Percentiles rank a stretch among this genome's conserved stretches.
phyloP scores from a whole-genome alignment of 768 basidiomycete species.

The Mycena latifolia region DNA sequence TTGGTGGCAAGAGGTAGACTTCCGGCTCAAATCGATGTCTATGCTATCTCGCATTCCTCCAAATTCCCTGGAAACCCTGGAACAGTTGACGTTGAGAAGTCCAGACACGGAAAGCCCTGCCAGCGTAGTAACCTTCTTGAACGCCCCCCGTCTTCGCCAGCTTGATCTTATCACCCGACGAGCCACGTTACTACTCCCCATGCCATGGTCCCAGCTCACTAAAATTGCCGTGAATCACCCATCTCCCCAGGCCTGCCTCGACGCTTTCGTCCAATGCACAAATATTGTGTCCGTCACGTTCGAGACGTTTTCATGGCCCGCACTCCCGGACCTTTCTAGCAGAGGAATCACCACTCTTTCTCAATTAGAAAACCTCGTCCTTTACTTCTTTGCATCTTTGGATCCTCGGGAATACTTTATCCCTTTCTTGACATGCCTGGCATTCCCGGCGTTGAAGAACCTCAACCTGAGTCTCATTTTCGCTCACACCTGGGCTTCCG shows the following conservation, averaged over 20 bases:
- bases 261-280: constrained; percentile 11
- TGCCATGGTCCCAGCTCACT: constrained; percentile 28
- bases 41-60: background rate
- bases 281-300: constrained; percentile 4
- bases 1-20: constrained; percentile 1
- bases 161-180: background rate
- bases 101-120: background rate
- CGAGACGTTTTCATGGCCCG: background rate
- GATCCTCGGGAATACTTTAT: background rate
- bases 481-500: constrained; percentile 2
- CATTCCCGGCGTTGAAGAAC: constrained; percentile 13
- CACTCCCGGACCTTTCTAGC: background rate
- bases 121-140: background rate
- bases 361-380: background rate
- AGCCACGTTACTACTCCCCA: background rate
- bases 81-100: background rate
- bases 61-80: background rate
- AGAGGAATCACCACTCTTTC: background rate
- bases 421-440: constrained; percentile 15
- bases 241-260: constrained; percentile 4
- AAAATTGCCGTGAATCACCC: background rate
- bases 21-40: background rate
- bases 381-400: no score
- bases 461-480: no score
- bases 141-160: background rate